A percentile compares a stretch with the other conserved stretches of the same genome.
Evolutionary conservation across 495 filamentous ascomycete species (phyloP).

Genomic region (Emericellopsis terricola): DNA sequence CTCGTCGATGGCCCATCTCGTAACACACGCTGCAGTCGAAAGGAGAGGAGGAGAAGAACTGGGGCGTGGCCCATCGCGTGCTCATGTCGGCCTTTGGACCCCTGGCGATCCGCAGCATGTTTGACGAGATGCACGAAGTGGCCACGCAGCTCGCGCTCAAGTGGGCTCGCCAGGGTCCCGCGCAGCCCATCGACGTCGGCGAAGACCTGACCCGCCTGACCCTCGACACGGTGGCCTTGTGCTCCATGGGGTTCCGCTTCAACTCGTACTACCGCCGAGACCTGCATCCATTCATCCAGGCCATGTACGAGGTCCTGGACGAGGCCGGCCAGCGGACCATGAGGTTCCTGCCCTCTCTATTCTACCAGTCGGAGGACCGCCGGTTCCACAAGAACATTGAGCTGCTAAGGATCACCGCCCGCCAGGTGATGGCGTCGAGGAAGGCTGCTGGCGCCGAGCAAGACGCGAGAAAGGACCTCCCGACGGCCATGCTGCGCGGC

Average conservation of each 20-base stretch:
- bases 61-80: slow-evolving; percentile 53
- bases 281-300: slow-evolving; percentile 46
- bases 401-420: slow-evolving; percentile 32
- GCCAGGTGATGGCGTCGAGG: slow-evolving; percentile 42
- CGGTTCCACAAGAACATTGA: slow-evolving; percentile 42
- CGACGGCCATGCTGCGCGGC: slow-evolving; percentile 51
- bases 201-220: slow-evolving; percentile 65
- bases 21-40: not conserved
- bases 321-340: slow-evolving; percentile 33
- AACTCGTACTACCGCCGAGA: slow-evolving; percentile 56
- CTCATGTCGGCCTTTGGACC: slow-evolving; percentile 56
- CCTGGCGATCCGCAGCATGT: slow-evolving; percentile 50
- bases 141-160: slow-evolving; percentile 52
- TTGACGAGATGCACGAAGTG: slow-evolving; percentile 53
- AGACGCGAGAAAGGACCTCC: slow-evolving; percentile 51
- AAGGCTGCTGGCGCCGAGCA: slow-evolving; percentile 30
- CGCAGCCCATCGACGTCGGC: slow-evolving; percentile 34
- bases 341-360: slow-evolving; percentile 27
- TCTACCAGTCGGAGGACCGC: slow-evolving; percentile 32
- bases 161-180: slow-evolving; percentile 49
- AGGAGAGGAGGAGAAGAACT: slow-evolving; percentile 39
- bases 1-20: not conserved
- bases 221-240: slow-evolving; percentile 55
- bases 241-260: slow-evolving; percentile 57
- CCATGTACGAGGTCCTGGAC: slow-evolving; percentile 40